Percentiles rank a stretch among this genome's conserved stretches.
Conservation (phyloP, 2,329 filamentous ascomycete species). For the Xylariaceae sp. region DNA sequence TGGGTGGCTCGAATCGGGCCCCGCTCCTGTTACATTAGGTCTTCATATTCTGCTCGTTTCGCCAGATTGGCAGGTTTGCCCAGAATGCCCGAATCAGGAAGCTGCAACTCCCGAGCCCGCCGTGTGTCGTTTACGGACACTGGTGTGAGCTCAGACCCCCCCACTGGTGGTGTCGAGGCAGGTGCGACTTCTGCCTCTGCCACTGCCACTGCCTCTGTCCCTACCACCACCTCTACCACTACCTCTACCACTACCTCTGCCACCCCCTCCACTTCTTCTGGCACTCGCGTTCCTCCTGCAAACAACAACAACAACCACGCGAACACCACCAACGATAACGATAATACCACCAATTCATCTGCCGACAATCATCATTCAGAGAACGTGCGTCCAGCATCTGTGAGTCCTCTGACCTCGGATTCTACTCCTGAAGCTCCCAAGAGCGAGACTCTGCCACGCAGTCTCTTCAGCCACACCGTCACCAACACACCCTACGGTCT, state of each 20-base stretch:
- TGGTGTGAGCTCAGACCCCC: no score
- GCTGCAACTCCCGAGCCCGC: no score
- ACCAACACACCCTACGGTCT: conserved; percentile 18
- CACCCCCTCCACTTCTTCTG: neutral
- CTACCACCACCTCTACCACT: neutral
- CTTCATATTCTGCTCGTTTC: no score
- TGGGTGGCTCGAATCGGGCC: no score
- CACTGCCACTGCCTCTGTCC: neutral
- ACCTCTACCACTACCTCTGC: neutral
- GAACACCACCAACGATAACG: neutral
- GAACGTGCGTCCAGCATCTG: no score
- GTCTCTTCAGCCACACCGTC: conserved; percentile 11
- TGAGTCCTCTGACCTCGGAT: neutral
- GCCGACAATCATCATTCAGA: no score
- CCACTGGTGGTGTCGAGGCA: no score
- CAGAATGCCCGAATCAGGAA: no score
- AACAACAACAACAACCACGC: neutral
- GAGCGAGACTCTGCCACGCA: neutral
- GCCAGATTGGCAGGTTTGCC: no score
- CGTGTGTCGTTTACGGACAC: no score
- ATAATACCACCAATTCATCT: neutral
- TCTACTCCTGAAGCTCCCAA: neutral
- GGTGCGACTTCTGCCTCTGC: no score
- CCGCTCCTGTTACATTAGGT: no score
- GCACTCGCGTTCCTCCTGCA: neutral